Conservation (phyloP, 2,329 filamentous ascomycete species). For the Gaeumannomyces tritici region DNA sequence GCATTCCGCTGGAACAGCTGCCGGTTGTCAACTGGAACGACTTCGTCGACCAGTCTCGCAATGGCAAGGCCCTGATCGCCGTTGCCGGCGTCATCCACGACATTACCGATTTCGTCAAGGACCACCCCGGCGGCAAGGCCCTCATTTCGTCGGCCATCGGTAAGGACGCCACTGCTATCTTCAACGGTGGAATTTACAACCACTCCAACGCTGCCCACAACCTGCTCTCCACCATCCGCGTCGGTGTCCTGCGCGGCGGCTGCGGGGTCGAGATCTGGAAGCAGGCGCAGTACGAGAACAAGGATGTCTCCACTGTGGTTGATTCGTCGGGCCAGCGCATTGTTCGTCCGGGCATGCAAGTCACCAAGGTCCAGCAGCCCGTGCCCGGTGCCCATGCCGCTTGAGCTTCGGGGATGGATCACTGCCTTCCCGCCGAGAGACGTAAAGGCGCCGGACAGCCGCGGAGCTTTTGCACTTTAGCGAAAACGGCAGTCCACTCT, state of each 20-base stretch:
- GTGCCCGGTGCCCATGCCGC: constrained; percentile 78
- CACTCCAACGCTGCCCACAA: constrained; percentile 90
- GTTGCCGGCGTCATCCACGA: constrained; percentile 83
- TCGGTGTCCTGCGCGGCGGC: constrained; percentile 77
- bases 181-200: constrained; percentile 85
- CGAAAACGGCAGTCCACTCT: too few relatives aligned
- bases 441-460: too few relatives aligned
- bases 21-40: constrained; percentile 83
- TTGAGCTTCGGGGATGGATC: constrained; percentile 23
- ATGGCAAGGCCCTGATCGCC: constrained; percentile 63
- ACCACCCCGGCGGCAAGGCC: constrained; percentile 83
- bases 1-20: constrained; percentile 73
- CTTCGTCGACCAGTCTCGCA: constrained; percentile 65
- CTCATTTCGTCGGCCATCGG: constrained; percentile 75
- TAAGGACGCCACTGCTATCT: constrained; percentile 86
- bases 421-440: too few relatives aligned
- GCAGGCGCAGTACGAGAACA: constrained; percentile 73
- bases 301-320: constrained; percentile 70
- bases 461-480: too few relatives aligned
- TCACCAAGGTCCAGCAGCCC: constrained; percentile 73
- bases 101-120: constrained; percentile 73
- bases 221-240: constrained; percentile 76
- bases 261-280: constrained; percentile 93
- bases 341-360: constrained; percentile 75
- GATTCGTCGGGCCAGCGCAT: constrained; percentile 75